These are phyloP conservation scores for Aureobasidium sp. DNA, from an alignment of 2,329 filamentous ascomycete genomes.

Conservation along the genomic window DNA sequence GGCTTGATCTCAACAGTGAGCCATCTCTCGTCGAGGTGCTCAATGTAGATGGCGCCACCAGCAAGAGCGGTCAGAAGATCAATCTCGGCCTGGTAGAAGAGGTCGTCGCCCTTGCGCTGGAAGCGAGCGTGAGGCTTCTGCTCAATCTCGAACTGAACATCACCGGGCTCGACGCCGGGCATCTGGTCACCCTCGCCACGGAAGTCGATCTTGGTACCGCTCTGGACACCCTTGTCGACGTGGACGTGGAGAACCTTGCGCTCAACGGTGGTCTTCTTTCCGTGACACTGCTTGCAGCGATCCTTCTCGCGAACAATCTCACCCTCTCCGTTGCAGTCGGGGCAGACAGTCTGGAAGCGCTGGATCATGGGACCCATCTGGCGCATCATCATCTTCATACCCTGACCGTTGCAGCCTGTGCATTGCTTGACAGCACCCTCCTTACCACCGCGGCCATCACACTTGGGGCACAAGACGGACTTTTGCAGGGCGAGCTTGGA, in stretches of 20 bases:
- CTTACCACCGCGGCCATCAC: constrained; percentile 89
- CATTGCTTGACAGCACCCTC: constrained; percentile 96
- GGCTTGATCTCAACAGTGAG: constrained; percentile 85
- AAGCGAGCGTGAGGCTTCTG: constrained; percentile 97
- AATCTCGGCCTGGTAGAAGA: constrained; percentile 92
- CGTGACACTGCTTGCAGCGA: constrained; percentile 89
- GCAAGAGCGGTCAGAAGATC: constrained; percentile 91
- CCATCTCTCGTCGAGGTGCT: constrained; percentile 97
- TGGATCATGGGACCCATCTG: constrained; percentile 99
- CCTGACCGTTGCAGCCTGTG: constrained; percentile 79
- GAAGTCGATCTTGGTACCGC: constrained; percentile 95
- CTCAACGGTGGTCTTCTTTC: constrained; percentile 97
- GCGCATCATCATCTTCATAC: constrained; percentile 99
- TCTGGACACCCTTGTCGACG: constrained; percentile 88
- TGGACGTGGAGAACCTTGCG: constrained; percentile 97
- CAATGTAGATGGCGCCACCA: constrained; percentile 82
- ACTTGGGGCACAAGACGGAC: constrained; percentile 93
- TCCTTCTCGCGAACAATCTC: constrained; percentile 97
- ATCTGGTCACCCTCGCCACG: constrained; percentile 93
- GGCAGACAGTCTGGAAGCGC: constrained; percentile 98
- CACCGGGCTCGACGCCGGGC: constrained; percentile 84
- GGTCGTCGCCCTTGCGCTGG: constrained; percentile 90
- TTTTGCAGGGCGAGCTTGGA: constrained; percentile 97
- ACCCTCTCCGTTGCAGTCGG: constrained; percentile 94
- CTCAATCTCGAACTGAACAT: constrained; percentile 98